Evolutionary conservation across 139 green algal genomes (phyloP), one percentile per base, ranked within the genome.

Genomic region (Ostreobium quekettii): DNA sequence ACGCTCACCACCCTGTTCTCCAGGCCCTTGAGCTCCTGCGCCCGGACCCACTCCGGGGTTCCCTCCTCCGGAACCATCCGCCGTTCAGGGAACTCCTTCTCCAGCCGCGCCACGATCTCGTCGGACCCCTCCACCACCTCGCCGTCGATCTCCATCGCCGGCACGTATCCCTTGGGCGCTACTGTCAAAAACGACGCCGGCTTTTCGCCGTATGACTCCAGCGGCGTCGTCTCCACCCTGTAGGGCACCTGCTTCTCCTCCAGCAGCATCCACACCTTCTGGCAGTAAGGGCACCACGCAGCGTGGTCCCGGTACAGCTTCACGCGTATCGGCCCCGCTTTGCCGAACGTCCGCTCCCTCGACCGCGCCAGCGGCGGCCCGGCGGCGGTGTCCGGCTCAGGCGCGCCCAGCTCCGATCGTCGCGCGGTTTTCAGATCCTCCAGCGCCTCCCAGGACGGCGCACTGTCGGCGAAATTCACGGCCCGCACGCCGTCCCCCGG

Each of bases 191-290:
- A 68, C 19, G 37, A 49, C 36, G 49, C 61, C 8, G 61, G 36
- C 36, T 68, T 68, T 8, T 53, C 61, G 49, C 61, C 61, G 11
- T 68, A 53, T 19, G 8, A 36, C 4, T n/a, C 8, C 3, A 68
- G 32, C 19, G 26, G 38, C 8, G 35, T 68, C 35, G 28, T 56
- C 36, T 68, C 61, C 11, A 68, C 61, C 38, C n/a, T 53, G 47
- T 63, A 71, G 29, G 68, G 68, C 36, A 74, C 49, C 30, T 70
- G 56, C 36, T 74, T 74, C n/a, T 70, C 57, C 53, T 74, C 68
- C 35, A 74, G 60, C 59, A 69, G 57, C 35, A 64, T 66, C 68
- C 68, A 74, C 37, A 74, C 56, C 67, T 71, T 70, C 36, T 74
- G 68, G 35, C 68, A 74, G 38, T 62, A 74, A 33, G 68, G 57